A percentile compares a stretch with the other conserved stretches of the same genome.
Conservation (phyloP, 2,329 filamentous ascomycete species). For the Cercospora beticola region DNA sequence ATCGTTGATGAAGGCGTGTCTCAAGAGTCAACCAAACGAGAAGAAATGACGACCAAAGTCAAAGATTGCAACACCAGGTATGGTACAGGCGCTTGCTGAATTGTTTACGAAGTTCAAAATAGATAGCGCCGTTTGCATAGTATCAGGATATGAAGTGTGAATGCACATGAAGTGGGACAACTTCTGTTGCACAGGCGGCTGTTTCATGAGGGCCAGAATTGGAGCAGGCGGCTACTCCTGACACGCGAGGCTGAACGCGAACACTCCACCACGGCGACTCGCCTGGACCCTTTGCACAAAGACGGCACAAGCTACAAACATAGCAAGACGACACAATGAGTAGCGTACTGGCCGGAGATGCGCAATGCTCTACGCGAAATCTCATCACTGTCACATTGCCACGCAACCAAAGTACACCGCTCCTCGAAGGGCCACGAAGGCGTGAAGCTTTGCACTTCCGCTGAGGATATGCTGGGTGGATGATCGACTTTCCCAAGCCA, state of each 20-base stretch:
- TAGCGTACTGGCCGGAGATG: not conserved
- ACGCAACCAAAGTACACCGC: not conserved
- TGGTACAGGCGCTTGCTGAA: not conserved
- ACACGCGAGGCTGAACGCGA: not conserved
- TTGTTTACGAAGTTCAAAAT: not conserved
- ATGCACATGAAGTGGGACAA: not conserved
- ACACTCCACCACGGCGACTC: conserved; percentile 14
- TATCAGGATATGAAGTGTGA: not conserved
- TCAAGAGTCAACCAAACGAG: not conserved
- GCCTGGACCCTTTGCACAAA: conserved; percentile 5
- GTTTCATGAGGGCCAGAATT: conserved; percentile 7
- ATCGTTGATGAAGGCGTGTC: not conserved
- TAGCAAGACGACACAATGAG: not conserved
- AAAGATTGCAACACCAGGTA: not conserved
- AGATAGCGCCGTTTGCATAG: not conserved
- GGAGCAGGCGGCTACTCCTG: conserved; percentile 10
- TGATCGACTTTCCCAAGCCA: not conserved
- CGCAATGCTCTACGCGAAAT: not conserved
- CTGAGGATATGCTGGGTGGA: not conserved
- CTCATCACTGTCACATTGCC: not conserved
- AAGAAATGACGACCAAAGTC: not conserved
- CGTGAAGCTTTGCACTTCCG: not conserved
- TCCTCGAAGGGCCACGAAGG: not conserved
- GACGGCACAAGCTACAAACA: not conserved
- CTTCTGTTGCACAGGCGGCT: conserved; percentile 10